Percentiles rank a stretch among this genome's conserved stretches.
Conservation (phyloP, 345 rosid species). For the Corchorus capsularis region DNA sequence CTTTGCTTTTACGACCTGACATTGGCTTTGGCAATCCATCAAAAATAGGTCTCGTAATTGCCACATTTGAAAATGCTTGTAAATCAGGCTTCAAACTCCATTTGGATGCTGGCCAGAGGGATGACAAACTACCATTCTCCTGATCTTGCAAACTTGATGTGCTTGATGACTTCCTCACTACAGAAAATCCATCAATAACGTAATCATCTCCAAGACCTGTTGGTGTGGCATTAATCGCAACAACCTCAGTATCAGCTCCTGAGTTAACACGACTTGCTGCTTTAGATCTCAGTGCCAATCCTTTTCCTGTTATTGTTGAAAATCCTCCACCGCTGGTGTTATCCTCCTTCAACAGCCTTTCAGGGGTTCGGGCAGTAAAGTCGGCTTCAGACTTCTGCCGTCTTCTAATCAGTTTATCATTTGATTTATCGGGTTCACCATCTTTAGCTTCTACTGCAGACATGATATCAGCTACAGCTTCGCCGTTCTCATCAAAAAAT, state of each 20-base stretch:
- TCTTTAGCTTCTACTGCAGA: constrained; percentile 33
- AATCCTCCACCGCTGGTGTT: constrained; percentile 37
- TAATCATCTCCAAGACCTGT: constrained; percentile 32
- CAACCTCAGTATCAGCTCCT: constrained; percentile 37
- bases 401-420: constrained; percentile 53
- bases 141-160: constrained; percentile 70
- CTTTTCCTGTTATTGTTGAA: constrained; percentile 55
- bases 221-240: constrained; percentile 28
- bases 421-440: constrained; percentile 31
- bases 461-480: constrained; percentile 21
- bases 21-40: constrained; percentile 77
- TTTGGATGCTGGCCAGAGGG: constrained; percentile 54
- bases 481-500: constrained; percentile 47
- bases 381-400: constrained; percentile 66
- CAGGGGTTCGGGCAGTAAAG: constrained; percentile 42
- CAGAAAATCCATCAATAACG: constrained; percentile 37
- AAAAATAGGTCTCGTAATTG: constrained; percentile 64
- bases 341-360: constrained; percentile 66
- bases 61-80: constrained; percentile 49
- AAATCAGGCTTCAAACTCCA: constrained; percentile 69
- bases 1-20: constrained; percentile 64
- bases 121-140: constrained; percentile 38
- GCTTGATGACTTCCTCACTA: constrained; percentile 77
- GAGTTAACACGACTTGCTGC: constrained; percentile 41
- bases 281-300: constrained; percentile 70